Conservation (phyloP, 1,139 yeast genomes). For the Magnusiomyces tetraspermus region DNA sequence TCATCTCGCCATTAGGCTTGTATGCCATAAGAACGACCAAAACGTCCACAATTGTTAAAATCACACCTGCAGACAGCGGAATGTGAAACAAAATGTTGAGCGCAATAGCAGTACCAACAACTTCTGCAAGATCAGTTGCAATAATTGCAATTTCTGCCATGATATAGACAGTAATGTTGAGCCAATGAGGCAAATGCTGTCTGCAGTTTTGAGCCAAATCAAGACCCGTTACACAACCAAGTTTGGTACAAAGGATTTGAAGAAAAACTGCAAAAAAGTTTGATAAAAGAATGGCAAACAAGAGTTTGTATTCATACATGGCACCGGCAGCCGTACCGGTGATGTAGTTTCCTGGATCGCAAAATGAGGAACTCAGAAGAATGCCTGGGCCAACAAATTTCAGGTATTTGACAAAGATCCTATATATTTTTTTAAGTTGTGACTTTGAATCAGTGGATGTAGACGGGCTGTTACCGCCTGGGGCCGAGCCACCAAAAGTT, state of each 20-base stretch:
- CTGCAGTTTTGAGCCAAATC: conserved; percentile 67
- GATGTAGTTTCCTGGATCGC: conserved; percentile 82
- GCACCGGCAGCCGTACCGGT: conserved; percentile 78
- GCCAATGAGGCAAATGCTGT: conserved; percentile 50
- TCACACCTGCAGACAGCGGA: conserved; percentile 74
- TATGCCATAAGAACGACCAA: conserved; percentile 66
- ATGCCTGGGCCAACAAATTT: conserved; percentile 70
- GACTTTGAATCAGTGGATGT: background rate
- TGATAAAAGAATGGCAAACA: conserved; percentile 58
- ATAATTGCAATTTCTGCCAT: conserved; percentile 73
- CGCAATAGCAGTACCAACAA: conserved; percentile 81
- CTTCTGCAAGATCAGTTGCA: conserved; percentile 82
- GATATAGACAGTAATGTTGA: conserved; percentile 49
- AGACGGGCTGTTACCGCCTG: too few relatives aligned
- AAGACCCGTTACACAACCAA: conserved; percentile 73
- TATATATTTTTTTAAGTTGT: background rate
- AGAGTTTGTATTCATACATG: conserved; percentile 48
- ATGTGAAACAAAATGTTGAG: conserved; percentile 56
- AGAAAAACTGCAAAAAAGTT: conserved; percentile 65
- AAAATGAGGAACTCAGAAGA: conserved; percentile 68
- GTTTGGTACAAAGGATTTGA: conserved; percentile 60
- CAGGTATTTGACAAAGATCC: conserved; percentile 39
- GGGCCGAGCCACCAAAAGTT: background rate
- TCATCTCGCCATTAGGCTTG: conserved; percentile 58
- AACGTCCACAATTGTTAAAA: conserved; percentile 62